Conservation (phyloP, 768 basidiomycete species). For the Lyophyllum semitale region DNA sequence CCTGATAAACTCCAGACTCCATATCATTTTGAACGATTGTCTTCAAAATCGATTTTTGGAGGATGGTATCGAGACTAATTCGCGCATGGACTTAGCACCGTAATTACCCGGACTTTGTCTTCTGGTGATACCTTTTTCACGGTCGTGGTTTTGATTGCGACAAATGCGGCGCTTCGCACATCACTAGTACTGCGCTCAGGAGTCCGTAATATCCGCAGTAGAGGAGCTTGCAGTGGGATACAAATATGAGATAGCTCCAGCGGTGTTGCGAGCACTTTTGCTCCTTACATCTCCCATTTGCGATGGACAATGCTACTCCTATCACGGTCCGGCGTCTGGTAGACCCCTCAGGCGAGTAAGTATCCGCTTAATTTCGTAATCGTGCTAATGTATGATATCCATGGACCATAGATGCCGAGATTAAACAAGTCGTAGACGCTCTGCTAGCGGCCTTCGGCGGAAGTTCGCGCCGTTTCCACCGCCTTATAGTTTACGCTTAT, state of each 20-base stretch:
- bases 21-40: neutral
- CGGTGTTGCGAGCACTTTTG: too few species aligned
- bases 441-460: conserved; percentile 12
- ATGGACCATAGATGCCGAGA: conserved; percentile 12
- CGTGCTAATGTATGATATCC: neutral
- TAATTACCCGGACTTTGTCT: too few species aligned
- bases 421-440: conserved; percentile 8
- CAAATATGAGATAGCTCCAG: neutral
- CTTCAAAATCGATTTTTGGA: neutral
- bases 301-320: neutral
- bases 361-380: neutral
- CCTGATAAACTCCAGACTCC: too few species aligned
- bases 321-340: conserved; percentile 1
- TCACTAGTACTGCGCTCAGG: too few species aligned
- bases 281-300: neutral
- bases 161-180: too few species aligned
- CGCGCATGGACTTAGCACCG: too few species aligned
- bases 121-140: too few species aligned
- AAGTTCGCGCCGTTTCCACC: conserved; percentile 1
- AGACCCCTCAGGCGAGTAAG: conserved; percentile 8
- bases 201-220: too few species aligned
- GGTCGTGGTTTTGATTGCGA: too few species aligned
- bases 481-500: neutral
- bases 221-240: too few species aligned
- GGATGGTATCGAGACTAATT: neutral